A percentile compares a stretch with the other conserved stretches of the same genome.
Conservation (phyloP, 768 basidiomycete species). For the Psilocybe sp. region DNA sequence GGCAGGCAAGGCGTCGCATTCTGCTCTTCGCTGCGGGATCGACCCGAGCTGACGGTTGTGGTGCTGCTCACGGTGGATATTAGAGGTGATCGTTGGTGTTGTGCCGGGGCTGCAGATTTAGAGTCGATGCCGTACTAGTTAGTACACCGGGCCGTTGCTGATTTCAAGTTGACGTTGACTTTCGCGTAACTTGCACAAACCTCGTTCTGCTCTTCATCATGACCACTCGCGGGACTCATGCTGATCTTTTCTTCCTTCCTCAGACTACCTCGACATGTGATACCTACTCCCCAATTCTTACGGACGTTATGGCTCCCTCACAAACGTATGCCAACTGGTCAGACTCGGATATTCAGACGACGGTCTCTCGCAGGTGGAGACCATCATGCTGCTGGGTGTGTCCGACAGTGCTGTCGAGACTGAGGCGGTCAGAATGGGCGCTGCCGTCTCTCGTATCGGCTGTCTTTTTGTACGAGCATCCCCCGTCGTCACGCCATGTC, state of each 20-base stretch:
- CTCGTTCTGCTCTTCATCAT: constrained; percentile 6
- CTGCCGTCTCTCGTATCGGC: constrained; percentile 85
- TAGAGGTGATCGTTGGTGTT: no score
- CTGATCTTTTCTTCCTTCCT: constrained; percentile 2
- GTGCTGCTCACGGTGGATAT: no score
- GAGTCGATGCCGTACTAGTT: no score
- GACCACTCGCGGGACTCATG: constrained; percentile 3
- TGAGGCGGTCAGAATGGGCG: constrained; percentile 62
- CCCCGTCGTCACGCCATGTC: constrained; percentile 42
- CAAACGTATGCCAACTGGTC: constrained; percentile 65
- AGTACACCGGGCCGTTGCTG: no score
- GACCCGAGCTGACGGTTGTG: no score
- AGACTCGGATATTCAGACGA: constrained; percentile 72
- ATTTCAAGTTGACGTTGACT: no score
- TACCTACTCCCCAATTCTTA: constrained; percentile 1
- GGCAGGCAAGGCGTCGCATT: no score
- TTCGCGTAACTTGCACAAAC: no score
- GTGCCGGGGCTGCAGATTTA: no score
- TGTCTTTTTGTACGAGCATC: constrained; percentile 82
- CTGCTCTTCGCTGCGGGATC: no score
- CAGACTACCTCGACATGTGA: constrained; percentile 13
- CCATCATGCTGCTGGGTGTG: constrained; percentile 73
- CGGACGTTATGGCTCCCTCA: constrained; percentile 34
- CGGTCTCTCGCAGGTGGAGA: constrained; percentile 46
- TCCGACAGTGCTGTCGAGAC: constrained; percentile 71